A percentile compares a stretch with the other conserved stretches of the same genome.
Conservation (phyloP, 768 basidiomycete species). For the Dioszegia hungarica region DNA sequence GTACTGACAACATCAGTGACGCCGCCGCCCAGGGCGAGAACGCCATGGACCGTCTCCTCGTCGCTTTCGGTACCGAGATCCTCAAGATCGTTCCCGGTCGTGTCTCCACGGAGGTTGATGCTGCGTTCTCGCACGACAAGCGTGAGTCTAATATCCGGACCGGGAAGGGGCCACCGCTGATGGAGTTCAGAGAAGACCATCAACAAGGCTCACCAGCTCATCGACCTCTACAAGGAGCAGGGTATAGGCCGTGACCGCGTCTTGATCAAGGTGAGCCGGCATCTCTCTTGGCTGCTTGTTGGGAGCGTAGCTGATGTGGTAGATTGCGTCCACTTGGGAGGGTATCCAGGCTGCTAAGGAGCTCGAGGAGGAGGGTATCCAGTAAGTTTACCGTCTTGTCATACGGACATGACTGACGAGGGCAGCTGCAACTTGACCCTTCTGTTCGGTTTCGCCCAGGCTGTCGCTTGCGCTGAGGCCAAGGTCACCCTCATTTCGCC, state of each 20-base stretch:
- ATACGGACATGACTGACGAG: background rate
- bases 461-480: constrained; percentile 97
- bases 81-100: constrained; percentile 92
- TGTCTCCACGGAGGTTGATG: constrained; percentile 98
- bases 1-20: constrained; percentile 46
- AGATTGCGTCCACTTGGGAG: constrained; percentile 96
- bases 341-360: constrained; percentile 98
- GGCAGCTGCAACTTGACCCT: constrained; percentile 88
- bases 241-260: constrained; percentile 91
- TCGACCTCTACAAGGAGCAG: constrained; percentile 87
- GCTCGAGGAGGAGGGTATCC: constrained; percentile 87
- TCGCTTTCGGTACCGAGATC: constrained; percentile 96
- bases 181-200: constrained; percentile 33
- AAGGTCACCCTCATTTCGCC: constrained; percentile 98
- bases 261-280: constrained; percentile 76
- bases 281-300: background rate
- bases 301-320: background rate
- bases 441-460: constrained; percentile 96
- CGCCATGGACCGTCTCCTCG: constrained; percentile 85
- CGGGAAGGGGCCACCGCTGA: background rate
- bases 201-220: constrained; percentile 59
- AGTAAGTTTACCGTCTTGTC: constrained; percentile 47
- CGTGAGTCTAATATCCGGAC: constrained; percentile 39
- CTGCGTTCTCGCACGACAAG: constrained; percentile 94
- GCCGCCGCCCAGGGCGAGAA: constrained; percentile 68